phyloP scores from a whole-genome alignment of 2,329 filamentous ascomycete species.

The Emericellopsis cladophorae region DNA sequence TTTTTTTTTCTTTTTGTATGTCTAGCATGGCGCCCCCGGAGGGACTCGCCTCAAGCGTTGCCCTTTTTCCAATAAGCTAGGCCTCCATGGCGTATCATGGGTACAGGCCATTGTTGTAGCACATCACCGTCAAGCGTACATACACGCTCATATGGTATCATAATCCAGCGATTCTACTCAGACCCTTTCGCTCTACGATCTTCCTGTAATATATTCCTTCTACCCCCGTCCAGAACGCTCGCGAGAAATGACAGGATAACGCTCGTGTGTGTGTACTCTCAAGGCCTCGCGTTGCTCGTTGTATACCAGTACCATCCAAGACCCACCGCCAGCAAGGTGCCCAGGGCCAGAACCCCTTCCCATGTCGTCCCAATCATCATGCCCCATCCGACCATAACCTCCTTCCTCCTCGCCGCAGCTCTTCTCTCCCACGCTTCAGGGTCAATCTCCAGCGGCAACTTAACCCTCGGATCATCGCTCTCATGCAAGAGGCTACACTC shows the following conservation, averaged over 20 bases:
- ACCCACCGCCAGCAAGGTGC: constrained; percentile 25
- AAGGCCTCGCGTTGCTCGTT: not conserved
- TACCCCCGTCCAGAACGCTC: too few relatives aligned
- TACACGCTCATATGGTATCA: too few relatives aligned
- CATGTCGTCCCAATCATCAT: constrained; percentile 42
- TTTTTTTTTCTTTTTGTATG: too few relatives aligned
- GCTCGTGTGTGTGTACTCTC: not conserved
- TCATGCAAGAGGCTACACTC: constrained; percentile 2
- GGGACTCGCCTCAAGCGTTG: too few relatives aligned
- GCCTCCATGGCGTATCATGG: too few relatives aligned
- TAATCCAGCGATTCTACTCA: too few relatives aligned
- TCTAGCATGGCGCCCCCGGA: too few relatives aligned
- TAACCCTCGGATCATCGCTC: constrained; percentile 26
- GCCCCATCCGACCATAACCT: constrained; percentile 38
- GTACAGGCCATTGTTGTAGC: too few relatives aligned
- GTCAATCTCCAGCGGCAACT: constrained; percentile 38
- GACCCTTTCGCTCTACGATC: too few relatives aligned
- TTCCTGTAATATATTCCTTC: too few relatives aligned
- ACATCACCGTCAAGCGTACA: too few relatives aligned
- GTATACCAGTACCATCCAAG: constrained; percentile 30
- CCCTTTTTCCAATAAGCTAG: too few relatives aligned
- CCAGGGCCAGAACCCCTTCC: constrained; percentile 32
- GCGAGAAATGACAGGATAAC: not conserved
- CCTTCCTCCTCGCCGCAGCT: constrained; percentile 28
- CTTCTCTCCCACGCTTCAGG: constrained; percentile 41